Evolutionary conservation across 352 stramenopile species (phyloP).

Genomic region (Phytophthora cactorum): DNA sequence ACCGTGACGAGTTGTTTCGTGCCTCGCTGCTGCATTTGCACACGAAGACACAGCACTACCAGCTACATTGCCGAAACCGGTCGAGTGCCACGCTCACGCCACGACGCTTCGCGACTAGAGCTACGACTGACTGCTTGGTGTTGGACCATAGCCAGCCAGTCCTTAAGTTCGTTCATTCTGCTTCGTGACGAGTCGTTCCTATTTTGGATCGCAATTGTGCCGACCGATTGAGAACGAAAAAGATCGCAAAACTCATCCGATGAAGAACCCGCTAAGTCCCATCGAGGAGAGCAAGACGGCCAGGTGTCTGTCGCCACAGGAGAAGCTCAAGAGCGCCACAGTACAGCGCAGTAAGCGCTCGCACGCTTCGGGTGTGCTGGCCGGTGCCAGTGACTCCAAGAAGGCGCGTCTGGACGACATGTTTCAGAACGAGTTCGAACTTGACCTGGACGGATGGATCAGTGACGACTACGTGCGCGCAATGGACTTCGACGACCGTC

Average conservation of each 20-base stretch:
- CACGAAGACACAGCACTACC: slow-evolving; percentile 3
- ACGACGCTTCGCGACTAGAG: slow-evolving; percentile 23
- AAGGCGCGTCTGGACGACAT: slow-evolving; percentile 43
- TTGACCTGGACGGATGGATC: slow-evolving; percentile 71
- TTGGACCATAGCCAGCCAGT: slow-evolving; percentile 25
- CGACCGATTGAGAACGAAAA: slow-evolving; percentile 5
- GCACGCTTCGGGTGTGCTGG: slow-evolving; percentile 16
- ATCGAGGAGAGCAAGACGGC: slow-evolving; percentile 55
- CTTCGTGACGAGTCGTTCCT: slow-evolving; percentile 21
- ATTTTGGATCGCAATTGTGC: slow-evolving; percentile 14
- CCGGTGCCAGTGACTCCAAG: slow-evolving; percentile 32
- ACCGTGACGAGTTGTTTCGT: slow-evolving; percentile 6
- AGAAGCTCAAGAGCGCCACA: slow-evolving; percentile 57
- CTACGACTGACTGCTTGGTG: slow-evolving; percentile 24
- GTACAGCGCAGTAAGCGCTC: slow-evolving; percentile 55
- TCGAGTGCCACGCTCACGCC: slow-evolving; percentile 14
- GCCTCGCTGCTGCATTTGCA: slow-evolving; percentile 15
- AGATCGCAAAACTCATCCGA: slow-evolving; percentile 29
- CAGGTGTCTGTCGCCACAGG: slow-evolving; percentile 74
- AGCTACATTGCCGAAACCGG: slow-evolving; percentile 10
- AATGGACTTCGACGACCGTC: slow-evolving; percentile 75
- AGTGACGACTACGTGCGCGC: slow-evolving; percentile 81
- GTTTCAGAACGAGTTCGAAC: slow-evolving; percentile 42
- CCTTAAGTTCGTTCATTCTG: background rate
- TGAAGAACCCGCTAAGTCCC: slow-evolving; percentile 37